A percentile compares a stretch with the other conserved stretches of the same genome.
phyloP scores from a whole-genome alignment of 352 stramenopile genomes.

The Pythium sukuiense region DNA sequence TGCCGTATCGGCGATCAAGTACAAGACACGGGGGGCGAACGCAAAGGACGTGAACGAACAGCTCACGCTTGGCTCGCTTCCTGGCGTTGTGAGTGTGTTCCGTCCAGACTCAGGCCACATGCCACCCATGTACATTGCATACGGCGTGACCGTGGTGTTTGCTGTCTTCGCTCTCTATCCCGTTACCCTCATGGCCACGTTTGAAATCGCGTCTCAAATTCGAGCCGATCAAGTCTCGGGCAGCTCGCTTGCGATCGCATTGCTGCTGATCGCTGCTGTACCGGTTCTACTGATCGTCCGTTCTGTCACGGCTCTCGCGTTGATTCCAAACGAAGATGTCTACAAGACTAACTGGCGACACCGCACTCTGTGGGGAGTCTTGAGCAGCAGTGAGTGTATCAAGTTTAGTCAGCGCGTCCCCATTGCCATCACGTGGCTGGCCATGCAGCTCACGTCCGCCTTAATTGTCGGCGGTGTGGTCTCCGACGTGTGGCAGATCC shows the following conservation, averaged over 20 bases:
- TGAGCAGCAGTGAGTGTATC: conserved; percentile 10
- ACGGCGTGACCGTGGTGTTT: conserved; percentile 12
- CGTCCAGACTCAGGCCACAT: background rate
- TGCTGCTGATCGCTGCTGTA: background rate
- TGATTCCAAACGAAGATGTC: conserved; percentile 1
- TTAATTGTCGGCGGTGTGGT: conserved; percentile 51
- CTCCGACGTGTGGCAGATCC: conserved; percentile 47
- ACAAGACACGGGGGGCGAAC: background rate
- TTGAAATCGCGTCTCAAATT: conserved; percentile 25
- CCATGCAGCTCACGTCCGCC: conserved; percentile 26
- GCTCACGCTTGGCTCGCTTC: background rate
- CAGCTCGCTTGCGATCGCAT: conserved; percentile 9
- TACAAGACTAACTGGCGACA: conserved; percentile 8
- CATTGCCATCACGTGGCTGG: conserved; percentile 7
- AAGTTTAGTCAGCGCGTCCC: background rate
- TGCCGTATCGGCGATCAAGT: background rate
- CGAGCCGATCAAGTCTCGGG: background rate
- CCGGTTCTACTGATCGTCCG: background rate
- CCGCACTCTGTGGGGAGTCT: conserved; percentile 1
- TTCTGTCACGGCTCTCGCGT: background rate
- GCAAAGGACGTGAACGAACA: background rate
- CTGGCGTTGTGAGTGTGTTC: background rate
- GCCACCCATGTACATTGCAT: conserved; percentile 2
- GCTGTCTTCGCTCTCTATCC: conserved; percentile 25
- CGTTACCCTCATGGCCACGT: conserved; percentile 20